Percentiles rank a stretch among this genome's conserved stretches.
phyloP scores from a whole-genome alignment of 1,139 yeast species.

The Kodamaea anthophila region DNA sequence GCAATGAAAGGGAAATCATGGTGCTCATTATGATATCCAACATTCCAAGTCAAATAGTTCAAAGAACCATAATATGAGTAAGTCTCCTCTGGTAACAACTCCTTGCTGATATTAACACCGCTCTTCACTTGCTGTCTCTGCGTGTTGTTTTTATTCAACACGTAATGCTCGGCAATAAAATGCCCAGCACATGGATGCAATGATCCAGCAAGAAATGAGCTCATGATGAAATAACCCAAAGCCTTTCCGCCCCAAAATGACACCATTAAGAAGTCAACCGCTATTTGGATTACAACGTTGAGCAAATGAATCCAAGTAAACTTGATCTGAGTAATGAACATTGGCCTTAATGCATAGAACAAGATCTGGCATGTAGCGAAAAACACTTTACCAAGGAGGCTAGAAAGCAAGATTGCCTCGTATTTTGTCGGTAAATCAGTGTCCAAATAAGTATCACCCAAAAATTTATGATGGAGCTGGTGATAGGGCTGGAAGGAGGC shows the following conservation, averaged over 20 bases:
- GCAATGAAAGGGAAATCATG: conserved; percentile 93
- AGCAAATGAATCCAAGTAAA: conserved; percentile 70
- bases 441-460: conserved; percentile 82
- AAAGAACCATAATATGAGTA: conserved; percentile 83
- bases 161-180: conserved; percentile 90
- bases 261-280: conserved; percentile 53
- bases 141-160: conserved; percentile 55
- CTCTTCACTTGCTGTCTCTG: conserved; percentile 17
- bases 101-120: conserved; percentile 22
- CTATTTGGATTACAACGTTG: conserved; percentile 57
- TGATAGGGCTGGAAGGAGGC: conserved; percentile 93
- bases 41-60: conserved; percentile 80
- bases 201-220: conserved; percentile 86
- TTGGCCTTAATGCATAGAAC: conserved; percentile 85
- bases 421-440: conserved; percentile 80
- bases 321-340: conserved; percentile 71
- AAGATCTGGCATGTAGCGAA: conserved; percentile 87
- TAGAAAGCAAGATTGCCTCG: conserved; percentile 71
- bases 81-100: conserved; percentile 62
- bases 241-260: conserved; percentile 59
- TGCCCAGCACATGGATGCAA: conserved; percentile 94
- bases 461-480: conserved; percentile 81
- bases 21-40: conserved; percentile 91
- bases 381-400: conserved; percentile 79
- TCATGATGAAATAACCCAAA: conserved; percentile 59